Conservation (phyloP, 129 eudicot species). For the Centaurea solstitialis region DNA sequence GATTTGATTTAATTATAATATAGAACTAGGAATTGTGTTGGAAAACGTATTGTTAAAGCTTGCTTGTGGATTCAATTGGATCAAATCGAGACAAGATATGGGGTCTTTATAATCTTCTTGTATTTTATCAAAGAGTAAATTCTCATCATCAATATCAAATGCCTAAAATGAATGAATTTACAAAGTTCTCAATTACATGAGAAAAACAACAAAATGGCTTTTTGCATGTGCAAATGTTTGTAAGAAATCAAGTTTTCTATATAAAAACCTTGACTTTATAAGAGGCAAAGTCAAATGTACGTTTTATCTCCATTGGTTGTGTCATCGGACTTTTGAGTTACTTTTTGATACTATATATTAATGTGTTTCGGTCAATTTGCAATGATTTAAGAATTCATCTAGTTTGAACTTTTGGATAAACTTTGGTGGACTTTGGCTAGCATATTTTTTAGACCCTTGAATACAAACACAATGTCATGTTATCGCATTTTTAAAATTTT, state of each 20-base stretch:
- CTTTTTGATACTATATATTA: neutral
- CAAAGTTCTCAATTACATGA: neutral
- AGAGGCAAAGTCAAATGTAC: neutral
- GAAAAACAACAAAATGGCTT: neutral
- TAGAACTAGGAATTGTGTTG: neutral
- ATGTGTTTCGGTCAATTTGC: neutral
- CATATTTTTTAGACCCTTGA: too few relatives aligned
- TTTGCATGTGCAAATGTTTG: too few relatives aligned
- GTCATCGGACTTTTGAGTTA: neutral
- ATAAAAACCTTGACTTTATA: neutral
- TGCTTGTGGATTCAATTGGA: too few relatives aligned
- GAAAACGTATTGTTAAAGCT: neutral
- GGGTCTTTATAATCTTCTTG: too few relatives aligned
- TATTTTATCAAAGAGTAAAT: too few relatives aligned
- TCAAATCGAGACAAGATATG: too few relatives aligned
- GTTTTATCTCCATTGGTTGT: neutral
- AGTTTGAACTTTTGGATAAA: neutral
- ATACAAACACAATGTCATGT: too few relatives aligned
- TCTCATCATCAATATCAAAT: too few relatives aligned
- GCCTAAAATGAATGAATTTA: neutral
- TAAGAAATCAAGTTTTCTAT: neutral
- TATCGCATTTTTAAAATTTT: too few relatives aligned
- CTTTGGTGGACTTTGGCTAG: too few relatives aligned
- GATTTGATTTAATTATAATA: too few relatives aligned
- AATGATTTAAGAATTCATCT: neutral